Percentiles rank a stretch among this genome's conserved stretches.
Conservation (phyloP, 2,329 filamentous ascomycete species). For the Emergomyces orientalis region DNA sequence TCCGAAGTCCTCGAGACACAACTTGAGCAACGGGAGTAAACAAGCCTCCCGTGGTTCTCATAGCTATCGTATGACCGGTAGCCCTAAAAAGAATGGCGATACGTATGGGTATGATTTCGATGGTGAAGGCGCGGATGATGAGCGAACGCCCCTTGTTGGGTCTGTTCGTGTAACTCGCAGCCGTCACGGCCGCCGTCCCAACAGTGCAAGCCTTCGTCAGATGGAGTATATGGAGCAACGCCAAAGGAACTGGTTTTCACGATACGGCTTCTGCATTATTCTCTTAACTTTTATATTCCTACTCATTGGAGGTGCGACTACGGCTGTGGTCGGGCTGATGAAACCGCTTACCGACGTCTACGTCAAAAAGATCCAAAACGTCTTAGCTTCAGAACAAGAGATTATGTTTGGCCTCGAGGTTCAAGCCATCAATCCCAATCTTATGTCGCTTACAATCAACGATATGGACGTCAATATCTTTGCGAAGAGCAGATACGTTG, state of each 20-base stretch:
- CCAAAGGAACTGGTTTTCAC: constrained; percentile 55
- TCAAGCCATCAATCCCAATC: constrained; percentile 82
- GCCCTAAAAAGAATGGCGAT: constrained; percentile 50
- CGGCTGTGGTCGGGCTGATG: constrained; percentile 84
- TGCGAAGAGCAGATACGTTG: constrained; percentile 83
- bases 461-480: constrained; percentile 88
- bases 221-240: constrained; percentile 64
- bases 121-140: constrained; percentile 73
- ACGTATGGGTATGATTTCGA: constrained; percentile 70
- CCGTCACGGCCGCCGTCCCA: constrained; percentile 45
- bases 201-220: constrained; percentile 53
- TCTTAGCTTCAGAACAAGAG: constrained; percentile 87
- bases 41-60: constrained; percentile 56
- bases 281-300: constrained; percentile 73
- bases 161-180: constrained; percentile 54
- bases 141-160: constrained; percentile 70
- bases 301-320: constrained; percentile 73
- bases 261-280: constrained; percentile 78
- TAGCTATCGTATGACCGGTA: constrained; percentile 37
- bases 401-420: constrained; percentile 89
- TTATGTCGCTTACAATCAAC: constrained; percentile 76
- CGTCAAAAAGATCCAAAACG: constrained; percentile 73
- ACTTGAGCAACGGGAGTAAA: constrained; percentile 45
- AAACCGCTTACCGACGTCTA: constrained; percentile 73
- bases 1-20: constrained; percentile 52